These are phyloP conservation scores for Pyrenula massariospora DNA, from an alignment of 495 filamentous ascomycete genomes.

Conservation along the genomic window DNA sequence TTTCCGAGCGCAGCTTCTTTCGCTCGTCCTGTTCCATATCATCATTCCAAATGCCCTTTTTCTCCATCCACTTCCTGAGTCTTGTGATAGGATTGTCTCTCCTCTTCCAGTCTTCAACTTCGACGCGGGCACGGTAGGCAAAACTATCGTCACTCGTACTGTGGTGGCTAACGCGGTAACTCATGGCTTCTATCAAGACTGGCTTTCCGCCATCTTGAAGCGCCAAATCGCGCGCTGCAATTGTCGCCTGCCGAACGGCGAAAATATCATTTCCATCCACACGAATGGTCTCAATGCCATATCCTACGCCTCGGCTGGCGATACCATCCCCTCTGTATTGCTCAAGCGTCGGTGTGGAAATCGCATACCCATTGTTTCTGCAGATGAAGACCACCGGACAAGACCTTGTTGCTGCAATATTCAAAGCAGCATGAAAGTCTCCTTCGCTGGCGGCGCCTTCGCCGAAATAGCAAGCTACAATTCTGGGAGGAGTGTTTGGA, in stretches of 20 bases:
- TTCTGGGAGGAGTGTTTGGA: slow-evolving; percentile 49
- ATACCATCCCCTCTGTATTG: slow-evolving; percentile 98
- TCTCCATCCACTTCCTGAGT: slow-evolving; percentile 85
- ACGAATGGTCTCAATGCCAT: slow-evolving; percentile 92
- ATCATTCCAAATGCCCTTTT: slow-evolving; percentile 71
- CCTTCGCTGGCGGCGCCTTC: slow-evolving; percentile 97
- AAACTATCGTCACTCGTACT: slow-evolving; percentile 97
- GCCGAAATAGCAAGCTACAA: slow-evolving; percentile 88
- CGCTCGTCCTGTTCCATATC: slow-evolving; percentile 64
- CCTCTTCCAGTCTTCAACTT: slow-evolving; percentile 97
- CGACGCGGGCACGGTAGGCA: slow-evolving; percentile 83
- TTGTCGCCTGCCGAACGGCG: slow-evolving; percentile 77
- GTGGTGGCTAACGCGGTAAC: slow-evolving; percentile 92
- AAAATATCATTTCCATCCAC: slow-evolving; percentile 98
- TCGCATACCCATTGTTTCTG: slow-evolving; percentile 95
- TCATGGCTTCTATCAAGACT: slow-evolving; percentile 92
- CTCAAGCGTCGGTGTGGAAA: slow-evolving; percentile 86
- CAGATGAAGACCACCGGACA: slow-evolving; percentile 92
- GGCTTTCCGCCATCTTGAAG: slow-evolving; percentile 67
- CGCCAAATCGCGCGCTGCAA: slow-evolving; percentile 64
- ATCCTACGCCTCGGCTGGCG: slow-evolving; percentile 85
- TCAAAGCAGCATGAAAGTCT: slow-evolving; percentile 94
- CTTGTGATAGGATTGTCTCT: slow-evolving; percentile 90
- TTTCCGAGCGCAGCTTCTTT: slow-evolving; percentile 52
- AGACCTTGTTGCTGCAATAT: slow-evolving; percentile 87